Conservation (phyloP, 208 protist genomes). For the Wallacemonas rigidus region DNA sequence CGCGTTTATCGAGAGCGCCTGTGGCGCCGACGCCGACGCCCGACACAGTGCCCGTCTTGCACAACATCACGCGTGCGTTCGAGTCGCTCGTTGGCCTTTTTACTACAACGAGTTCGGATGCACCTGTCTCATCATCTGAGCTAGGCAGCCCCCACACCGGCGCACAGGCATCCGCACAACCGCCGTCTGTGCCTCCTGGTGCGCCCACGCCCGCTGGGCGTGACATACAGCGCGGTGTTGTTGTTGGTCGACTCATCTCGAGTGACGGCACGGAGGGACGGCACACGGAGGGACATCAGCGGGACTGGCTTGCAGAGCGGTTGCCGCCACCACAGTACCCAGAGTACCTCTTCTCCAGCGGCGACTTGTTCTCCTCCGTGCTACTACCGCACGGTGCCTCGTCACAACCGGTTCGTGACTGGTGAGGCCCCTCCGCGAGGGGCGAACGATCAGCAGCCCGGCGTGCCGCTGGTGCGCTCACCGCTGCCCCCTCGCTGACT, state of each 20-base stretch:
- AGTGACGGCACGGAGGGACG: neutral
- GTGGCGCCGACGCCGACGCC: neutral
- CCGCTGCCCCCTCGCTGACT: too few relatives aligned
- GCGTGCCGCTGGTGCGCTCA: too few relatives aligned
- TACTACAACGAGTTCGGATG: too few relatives aligned
- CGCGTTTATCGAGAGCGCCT: too few relatives aligned
- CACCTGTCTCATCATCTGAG: neutral
- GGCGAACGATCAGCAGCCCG: too few relatives aligned
- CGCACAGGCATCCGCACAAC: neutral
- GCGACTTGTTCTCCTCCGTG: neutral
- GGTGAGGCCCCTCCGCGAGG: too few relatives aligned
- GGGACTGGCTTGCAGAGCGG: neutral
- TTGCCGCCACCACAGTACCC: slow-evolving; percentile 12
- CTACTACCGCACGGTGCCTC: too few relatives aligned
- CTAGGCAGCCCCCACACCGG: neutral
- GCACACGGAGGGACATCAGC: neutral
- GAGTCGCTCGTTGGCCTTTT: slow-evolving; percentile 5
- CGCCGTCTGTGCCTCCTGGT: neutral
- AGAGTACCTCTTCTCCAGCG: slow-evolving; percentile 8
- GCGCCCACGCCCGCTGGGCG: neutral
- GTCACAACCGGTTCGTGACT: too few relatives aligned
- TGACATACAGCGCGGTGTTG: neutral
- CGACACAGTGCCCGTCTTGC: neutral
- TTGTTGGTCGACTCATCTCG: neutral
- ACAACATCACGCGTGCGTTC: neutral